Evolutionary conservation across 352 stramenopile genomes (phyloP).

Genomic region (Pythium graminicola): DNA sequence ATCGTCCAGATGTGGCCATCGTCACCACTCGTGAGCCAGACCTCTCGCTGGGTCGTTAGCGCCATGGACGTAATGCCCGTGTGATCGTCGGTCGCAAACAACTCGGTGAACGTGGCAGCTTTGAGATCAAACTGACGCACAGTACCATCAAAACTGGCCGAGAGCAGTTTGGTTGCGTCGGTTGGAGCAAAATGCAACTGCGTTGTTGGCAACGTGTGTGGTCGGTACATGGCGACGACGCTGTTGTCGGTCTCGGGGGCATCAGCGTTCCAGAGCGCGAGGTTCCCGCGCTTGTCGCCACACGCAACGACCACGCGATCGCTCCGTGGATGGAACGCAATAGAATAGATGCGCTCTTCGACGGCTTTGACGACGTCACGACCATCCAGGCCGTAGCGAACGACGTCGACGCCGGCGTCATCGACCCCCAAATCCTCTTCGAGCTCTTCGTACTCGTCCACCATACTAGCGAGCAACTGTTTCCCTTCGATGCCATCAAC

Average conservation of each 20-base stretch:
- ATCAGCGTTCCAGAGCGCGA: conserved; percentile 57
- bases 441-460: conserved; percentile 23
- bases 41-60: conserved; percentile 1
- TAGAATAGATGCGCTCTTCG: conserved; percentile 66
- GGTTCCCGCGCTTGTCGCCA: conserved; percentile 70
- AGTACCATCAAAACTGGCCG: conserved; percentile 64
- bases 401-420: conserved; percentile 29
- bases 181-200: conserved; percentile 48
- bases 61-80: conserved; percentile 58
- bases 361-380: conserved; percentile 67
- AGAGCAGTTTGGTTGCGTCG: conserved; percentile 54
- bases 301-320: conserved; percentile 56
- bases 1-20: conserved; percentile 52
- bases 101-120: conserved; percentile 40
- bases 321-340: conserved; percentile 63
- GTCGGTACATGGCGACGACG: conserved; percentile 54
- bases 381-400: conserved; percentile 40
- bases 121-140: conserved; percentile 64
- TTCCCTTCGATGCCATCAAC: conserved; percentile 28
- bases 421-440: conserved; percentile 40
- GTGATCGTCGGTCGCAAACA: conserved; percentile 42
- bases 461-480: conserved; percentile 33
- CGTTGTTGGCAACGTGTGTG: conserved; percentile 56
- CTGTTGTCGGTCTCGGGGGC: conserved; percentile 19
- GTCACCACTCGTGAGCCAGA: conserved; percentile 51